Base-by-base conservation (phyloP, 2,329 filamentous ascomycete genomes). In the Paraphaeosphaeria sporulosa region DNA sequence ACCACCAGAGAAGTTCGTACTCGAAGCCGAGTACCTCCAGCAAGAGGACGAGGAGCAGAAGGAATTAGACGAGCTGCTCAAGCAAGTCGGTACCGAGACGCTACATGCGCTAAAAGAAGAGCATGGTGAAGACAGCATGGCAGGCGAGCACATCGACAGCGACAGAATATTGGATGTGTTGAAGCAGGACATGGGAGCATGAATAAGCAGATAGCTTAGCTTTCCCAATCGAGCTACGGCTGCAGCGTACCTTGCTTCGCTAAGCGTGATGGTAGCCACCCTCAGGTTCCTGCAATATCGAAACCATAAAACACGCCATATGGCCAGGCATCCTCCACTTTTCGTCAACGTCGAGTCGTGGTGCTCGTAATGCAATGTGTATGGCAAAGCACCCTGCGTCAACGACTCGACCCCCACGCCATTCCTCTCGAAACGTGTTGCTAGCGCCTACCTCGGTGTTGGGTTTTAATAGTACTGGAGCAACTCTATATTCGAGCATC, bases 31-130 rank as follows among this genome's bases (percentile, higher is more conserved):
- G 10, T 82, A 82, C 13, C 43, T 77, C 1, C 68, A 63, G 44
- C 76, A 68, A 67, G 83, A 57, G 64, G 46, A 69, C 56, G 46
- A 70, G 61, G 54, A 73, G 59, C 57, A 83, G 79, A 64, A 71
- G 2, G 83, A 86, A 64, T 81, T 90, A 12, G 79, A 86, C 65
- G 63, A 69, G 1, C 70, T 83, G 42, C 82, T 88, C 65, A 73
- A 64, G 47, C 63, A 67, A 12, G 69, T 72, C 21, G 68, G 72
- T 27, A 73, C 73, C 3, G 67, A 71, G 34, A 69, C 71, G 3
- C 50, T 75, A 42, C 66, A 50, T 44, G 61, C 66, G 25, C 50
- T 74, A 17, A 69, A 65, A 32, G 61, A 65, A 27, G 62, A 65
- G 17, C 65, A 68, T 13, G 61, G 61, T 5, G 58, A 51, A 13